Conservation (phyloP, 2,329 filamentous ascomycete genomes). For the Talaromyces sp. region DNA sequence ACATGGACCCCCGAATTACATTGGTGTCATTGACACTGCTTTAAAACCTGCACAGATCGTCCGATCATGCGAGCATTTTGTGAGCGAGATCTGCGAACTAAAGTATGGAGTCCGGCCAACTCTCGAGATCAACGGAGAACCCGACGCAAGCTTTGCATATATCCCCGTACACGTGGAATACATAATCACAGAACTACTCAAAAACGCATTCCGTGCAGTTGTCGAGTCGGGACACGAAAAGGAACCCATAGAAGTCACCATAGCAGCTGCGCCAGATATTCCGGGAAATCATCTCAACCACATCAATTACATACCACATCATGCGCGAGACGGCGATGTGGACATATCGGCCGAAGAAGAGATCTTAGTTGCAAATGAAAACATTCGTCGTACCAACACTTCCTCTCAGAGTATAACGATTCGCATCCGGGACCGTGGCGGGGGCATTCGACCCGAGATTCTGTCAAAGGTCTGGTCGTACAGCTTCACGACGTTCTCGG, state of each 20-base stretch:
- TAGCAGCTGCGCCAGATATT: constrained; percentile 66
- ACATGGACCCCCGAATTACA: constrained; percentile 59
- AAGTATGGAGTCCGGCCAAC: constrained; percentile 86
- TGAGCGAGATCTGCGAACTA: constrained; percentile 93
- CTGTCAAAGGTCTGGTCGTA: constrained; percentile 92
- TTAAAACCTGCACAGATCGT: constrained; percentile 78
- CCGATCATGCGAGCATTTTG: constrained; percentile 80
- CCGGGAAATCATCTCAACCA: constrained; percentile 26
- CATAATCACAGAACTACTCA: constrained; percentile 91
- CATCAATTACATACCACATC: constrained; percentile 42
- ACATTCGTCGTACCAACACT: constrained; percentile 31
- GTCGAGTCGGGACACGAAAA: constrained; percentile 76
- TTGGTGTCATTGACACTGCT: constrained; percentile 91
- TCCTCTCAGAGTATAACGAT: constrained; percentile 83
- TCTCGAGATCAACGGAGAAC: constrained; percentile 78
- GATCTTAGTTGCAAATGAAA: constrained; percentile 30
- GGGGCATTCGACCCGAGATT: constrained; percentile 82
- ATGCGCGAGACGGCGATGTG: constrained; percentile 31
- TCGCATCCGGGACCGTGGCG: constrained; percentile 90
- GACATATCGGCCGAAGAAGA: constrained; percentile 22
- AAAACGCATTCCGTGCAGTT: constrained; percentile 93
- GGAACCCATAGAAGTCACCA: constrained; percentile 86
- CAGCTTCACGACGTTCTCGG: constrained; percentile 91
- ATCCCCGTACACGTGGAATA: constrained; percentile 96
- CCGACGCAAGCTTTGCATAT: constrained; percentile 84